Base-by-base conservation (phyloP, 2,329 filamentous ascomycete genomes). In the Penicillium glabrum region DNA sequence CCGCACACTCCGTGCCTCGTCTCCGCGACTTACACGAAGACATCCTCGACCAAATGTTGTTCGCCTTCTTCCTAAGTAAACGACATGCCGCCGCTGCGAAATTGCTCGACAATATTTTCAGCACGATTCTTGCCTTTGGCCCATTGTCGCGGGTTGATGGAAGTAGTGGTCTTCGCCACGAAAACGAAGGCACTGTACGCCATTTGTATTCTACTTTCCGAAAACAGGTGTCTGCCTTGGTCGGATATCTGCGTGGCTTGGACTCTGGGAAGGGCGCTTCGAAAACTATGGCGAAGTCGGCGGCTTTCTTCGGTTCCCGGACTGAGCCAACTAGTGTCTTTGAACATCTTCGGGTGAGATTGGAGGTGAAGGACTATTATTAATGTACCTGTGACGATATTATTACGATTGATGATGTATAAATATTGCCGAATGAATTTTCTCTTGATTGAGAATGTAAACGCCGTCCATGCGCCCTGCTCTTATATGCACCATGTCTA, bases 51-150 rank as follows among this genome's bases (percentile, higher is more conserved):
- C 82, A 86, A 50, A 91, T 96, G 46, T 84, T 93, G 76, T 85
- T 86, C 59, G 85, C 86, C 0, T 77, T 95, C 0, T 81, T 96
- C 14, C 77, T 96, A 3, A 83, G 89, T 57, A 90, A 89, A 66
- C 81, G 89, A 35, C 91, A 96, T 70, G 81, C 86, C 57, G 87
- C 90, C 1, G 84, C 92, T 0, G 79, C 92, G 61, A 83, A 83
- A 39, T 76, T 96, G 0, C 76, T 96, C 0, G 89, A 96, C 59
- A 88, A 89, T 19, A 89, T 93, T 1, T 93, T 96, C 61, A 79
- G 80, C 1, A 74, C 85, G 0, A 83, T 96, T n/a, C 77, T 96
- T 11, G 77, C 81, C 13, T 95, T 95, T 68, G 86, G 87, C 53
- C 69, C 72, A 44, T 59, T 75, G 35, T 73, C 68, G 49, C 70